A percentile compares a stretch with the other conserved stretches of the same genome.
Conservation (phyloP, 2,329 filamentous ascomycete genomes). For the Penicillium hordei region DNA sequence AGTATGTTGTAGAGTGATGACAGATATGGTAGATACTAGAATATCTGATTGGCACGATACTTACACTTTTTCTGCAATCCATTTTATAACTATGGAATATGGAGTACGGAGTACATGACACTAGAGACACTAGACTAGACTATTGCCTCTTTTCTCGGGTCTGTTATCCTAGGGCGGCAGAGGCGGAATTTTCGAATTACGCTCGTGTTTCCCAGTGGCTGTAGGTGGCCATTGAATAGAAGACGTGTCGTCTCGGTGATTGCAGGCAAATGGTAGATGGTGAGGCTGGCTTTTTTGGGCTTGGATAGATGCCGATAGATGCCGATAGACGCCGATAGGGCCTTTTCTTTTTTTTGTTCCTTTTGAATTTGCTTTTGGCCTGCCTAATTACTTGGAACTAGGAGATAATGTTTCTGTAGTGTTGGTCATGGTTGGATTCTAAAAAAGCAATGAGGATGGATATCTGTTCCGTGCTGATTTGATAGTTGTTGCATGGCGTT, state of each 20-base stretch:
- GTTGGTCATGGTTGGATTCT: background rate
- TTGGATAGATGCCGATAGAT: background rate
- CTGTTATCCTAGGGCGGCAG: background rate
- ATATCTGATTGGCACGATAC: background rate
- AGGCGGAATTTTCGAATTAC: background rate
- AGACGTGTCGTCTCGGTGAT: background rate
- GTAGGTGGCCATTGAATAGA: background rate
- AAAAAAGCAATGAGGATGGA: conserved; percentile 2
- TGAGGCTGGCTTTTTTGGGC: background rate
- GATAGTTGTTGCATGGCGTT: background rate
- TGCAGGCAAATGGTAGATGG: background rate
- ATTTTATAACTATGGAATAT: background rate
- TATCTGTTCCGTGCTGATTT: background rate
- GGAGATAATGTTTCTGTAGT: background rate
- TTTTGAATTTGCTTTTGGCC: conserved; percentile 1
- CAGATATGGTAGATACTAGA: background rate
- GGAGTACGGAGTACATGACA: background rate
- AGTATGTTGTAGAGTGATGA: background rate
- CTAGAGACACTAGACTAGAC: background rate
- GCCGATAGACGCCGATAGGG: too few relatives aligned
- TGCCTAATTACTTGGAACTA: background rate
- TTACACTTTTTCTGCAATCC: background rate
- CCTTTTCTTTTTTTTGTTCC: background rate
- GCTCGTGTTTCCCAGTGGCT: background rate
- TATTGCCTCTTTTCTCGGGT: background rate